phyloP scores from a whole-genome alignment of 108 stramenopile species.

The Skeletonema marinoi region DNA sequence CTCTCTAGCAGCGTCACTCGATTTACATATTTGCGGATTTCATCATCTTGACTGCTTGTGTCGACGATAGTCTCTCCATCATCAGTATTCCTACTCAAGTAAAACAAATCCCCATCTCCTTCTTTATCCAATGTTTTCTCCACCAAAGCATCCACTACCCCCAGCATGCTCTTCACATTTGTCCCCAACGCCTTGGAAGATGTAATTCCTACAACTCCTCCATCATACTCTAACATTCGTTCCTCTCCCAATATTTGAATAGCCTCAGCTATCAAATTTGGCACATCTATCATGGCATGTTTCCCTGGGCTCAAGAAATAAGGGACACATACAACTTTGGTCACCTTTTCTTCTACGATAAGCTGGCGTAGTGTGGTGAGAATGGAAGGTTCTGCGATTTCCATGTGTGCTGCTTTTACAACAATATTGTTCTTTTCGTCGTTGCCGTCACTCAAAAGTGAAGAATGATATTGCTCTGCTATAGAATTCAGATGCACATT shows the following conservation, averaged over 20 bases:
- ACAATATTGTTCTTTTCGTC: conserved; percentile 33
- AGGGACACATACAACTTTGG: conserved; percentile 86
- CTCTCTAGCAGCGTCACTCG: conserved; percentile 25
- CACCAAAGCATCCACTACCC: conserved; percentile 33
- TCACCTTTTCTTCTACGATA: conserved; percentile 51
- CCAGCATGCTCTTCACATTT: conserved; percentile 37
- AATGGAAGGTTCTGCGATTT: conserved; percentile 88
- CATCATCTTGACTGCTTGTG: neutral
- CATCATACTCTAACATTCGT: conserved; percentile 38
- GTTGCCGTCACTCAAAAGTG: conserved; percentile 11
- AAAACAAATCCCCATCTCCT: neutral
- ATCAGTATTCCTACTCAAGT: neutral
- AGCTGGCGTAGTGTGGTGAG: conserved; percentile 69
- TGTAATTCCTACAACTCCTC: conserved; percentile 12
- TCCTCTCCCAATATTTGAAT: conserved; percentile 56
- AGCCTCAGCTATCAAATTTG: conserved; percentile 77
- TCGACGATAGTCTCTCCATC: neutral
- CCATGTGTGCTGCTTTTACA: conserved; percentile 93
- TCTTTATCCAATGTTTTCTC: conserved; percentile 13
- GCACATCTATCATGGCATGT: conserved; percentile 89
- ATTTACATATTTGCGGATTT: conserved; percentile 16
- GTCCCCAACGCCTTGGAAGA: conserved; percentile 36
- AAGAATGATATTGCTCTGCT: conserved; percentile 67
- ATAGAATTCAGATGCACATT: conserved; percentile 79
- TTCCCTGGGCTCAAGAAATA: conserved; percentile 90